Conservation (phyloP, 345 rosid species). For the Camelina neglecta region DNA sequence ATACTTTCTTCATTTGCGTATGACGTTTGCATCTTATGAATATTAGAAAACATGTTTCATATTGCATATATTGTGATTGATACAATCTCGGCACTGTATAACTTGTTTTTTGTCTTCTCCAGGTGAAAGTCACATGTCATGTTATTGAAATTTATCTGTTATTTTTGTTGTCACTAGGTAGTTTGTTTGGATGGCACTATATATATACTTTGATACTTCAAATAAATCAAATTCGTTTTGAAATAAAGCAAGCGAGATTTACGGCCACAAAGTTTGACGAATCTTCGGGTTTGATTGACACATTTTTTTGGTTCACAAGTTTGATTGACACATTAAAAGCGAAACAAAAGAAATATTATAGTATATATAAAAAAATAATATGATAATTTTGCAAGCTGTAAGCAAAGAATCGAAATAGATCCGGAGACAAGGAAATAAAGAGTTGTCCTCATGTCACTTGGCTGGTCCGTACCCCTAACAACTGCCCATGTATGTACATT, state of each 20-base stretch:
- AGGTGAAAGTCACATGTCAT: conserved; percentile 30
- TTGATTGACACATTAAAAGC: conserved; percentile 42
- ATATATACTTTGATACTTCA: conserved; percentile 6
- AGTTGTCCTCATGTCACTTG: conserved; percentile 41
- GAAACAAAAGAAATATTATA: conserved; percentile 14
- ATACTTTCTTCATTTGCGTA: not conserved
- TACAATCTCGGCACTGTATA: not conserved
- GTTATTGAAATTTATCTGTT: not conserved
- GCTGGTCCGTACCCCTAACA: conserved; percentile 18
- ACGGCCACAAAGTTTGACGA: conserved; percentile 45
- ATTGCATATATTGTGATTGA: not conserved
- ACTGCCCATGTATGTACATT: not conserved
- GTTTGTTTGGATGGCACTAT: not conserved
- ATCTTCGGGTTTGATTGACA: conserved; percentile 38
- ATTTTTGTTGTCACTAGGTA: not conserved
- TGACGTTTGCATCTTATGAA: not conserved
- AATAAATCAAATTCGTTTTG: not conserved
- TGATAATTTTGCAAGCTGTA: conserved; percentile 25
- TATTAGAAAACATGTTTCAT: not conserved
- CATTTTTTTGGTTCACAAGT: not conserved
- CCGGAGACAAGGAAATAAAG: conserved; percentile 36
- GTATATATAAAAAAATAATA: not conserved
- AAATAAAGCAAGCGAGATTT: conserved; percentile 36
- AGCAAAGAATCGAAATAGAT: conserved; percentile 39
- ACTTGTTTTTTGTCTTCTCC: conserved; percentile 1